phyloP scores from a whole-genome alignment of 2,329 filamentous ascomycete species.

The Emergomyces orientalis region DNA sequence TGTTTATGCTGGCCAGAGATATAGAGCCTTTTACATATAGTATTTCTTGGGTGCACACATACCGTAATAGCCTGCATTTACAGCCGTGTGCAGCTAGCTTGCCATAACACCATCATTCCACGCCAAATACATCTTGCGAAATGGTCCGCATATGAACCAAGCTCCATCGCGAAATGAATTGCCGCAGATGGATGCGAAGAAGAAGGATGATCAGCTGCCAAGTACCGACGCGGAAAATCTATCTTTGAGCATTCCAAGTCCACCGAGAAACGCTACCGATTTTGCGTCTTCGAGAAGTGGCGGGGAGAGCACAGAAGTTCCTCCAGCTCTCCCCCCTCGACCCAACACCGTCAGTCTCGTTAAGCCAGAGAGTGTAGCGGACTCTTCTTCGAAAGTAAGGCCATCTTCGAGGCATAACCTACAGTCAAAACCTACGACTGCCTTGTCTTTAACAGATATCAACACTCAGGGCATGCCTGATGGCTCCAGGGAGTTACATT shows the following conservation, averaged over 20 bases:
- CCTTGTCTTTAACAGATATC: conserved; percentile 70
- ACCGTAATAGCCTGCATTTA: too few relatives aligned
- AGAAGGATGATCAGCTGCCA: background rate
- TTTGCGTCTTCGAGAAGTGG: conserved; percentile 12
- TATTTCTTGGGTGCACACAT: background rate
- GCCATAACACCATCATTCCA: background rate
- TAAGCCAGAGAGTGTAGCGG: conserved; percentile 24
- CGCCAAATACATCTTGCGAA: background rate
- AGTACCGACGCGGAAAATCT: background rate
- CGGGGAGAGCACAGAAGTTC: conserved; percentile 24
- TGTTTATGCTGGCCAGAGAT: background rate
- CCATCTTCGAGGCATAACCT: conserved; percentile 29
- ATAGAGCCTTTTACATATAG: background rate
- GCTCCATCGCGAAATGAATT: conserved; percentile 4
- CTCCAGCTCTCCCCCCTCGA: conserved; percentile 40
- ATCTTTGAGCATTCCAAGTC: background rate
- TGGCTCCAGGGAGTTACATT: conserved; percentile 56
- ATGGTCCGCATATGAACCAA: background rate
- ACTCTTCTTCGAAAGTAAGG: conserved; percentile 27
- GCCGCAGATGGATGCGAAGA: conserved; percentile 9
- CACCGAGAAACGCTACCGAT: background rate
- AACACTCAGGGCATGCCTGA: conserved; percentile 67
- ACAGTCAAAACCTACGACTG: conserved; percentile 67
- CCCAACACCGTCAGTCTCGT: conserved; percentile 30
- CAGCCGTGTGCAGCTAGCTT: background rate